phyloP scores from a whole-genome alignment of 1,284 basidiomycete genomes.

The Mycena citricolor region DNA sequence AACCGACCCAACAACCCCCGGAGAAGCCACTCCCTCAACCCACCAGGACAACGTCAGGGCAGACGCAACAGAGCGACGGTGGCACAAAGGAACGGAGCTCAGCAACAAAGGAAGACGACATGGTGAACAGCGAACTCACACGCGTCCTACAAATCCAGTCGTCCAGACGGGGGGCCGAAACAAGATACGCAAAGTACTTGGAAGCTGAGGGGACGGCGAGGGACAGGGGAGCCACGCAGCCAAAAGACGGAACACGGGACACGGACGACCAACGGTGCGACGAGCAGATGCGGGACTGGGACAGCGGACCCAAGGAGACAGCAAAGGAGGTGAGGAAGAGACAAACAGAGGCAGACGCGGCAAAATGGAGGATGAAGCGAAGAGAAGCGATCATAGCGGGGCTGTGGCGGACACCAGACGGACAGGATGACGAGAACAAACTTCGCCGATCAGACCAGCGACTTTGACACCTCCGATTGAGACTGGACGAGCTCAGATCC shows the following conservation, averaged over 20 bases:
- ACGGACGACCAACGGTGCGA: neutral
- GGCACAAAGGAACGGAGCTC: neutral
- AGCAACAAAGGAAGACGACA: slow-evolving; percentile 7
- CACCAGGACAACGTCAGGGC: too few relatives aligned
- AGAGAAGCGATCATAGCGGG: neutral
- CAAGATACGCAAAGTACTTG: slow-evolving; percentile 12
- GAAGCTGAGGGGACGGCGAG: neutral
- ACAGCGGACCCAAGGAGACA: too few relatives aligned
- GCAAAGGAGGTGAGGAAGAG: neutral
- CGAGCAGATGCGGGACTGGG: neutral
- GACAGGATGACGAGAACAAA: neutral
- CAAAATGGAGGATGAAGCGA: neutral
- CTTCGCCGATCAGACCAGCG: slow-evolving; percentile 5
- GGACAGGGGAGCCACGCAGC: neutral
- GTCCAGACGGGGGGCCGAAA: slow-evolving; percentile 11
- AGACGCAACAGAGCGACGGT: neutral
- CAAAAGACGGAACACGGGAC: neutral
- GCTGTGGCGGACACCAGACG: too few relatives aligned
- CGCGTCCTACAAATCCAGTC: neutral
- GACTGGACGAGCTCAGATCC: slow-evolving; percentile 11
- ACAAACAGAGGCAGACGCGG: slow-evolving; percentile 5
- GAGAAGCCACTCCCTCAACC: too few relatives aligned
- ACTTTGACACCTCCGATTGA: neutral
- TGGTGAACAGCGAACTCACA: slow-evolving; percentile 7
- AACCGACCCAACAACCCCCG: too few relatives aligned